Percentiles rank a stretch among this genome's conserved stretches.
Conservation (phyloP, 306 rosid genomes). For the Parietaria judaica region DNA sequence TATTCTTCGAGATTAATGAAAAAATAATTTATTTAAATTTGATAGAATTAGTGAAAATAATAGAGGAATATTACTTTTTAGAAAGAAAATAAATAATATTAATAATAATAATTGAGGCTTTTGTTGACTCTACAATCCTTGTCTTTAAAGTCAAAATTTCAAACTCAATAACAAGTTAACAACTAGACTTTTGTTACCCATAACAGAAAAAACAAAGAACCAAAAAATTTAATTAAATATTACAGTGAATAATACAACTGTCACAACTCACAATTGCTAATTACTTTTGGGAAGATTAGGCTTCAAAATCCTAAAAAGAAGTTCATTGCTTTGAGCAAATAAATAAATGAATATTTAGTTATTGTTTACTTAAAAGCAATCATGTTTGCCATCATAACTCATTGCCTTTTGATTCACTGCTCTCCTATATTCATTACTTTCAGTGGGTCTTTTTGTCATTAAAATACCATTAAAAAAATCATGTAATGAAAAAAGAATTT, state of each 20-base stretch:
- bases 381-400: constrained; percentile 10
- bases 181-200: no score
- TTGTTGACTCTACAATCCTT: no score
- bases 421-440: background rate
- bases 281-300: background rate
- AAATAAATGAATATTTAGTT: background rate
- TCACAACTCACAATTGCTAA: background rate
- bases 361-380: constrained; percentile 11
- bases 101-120: no score
- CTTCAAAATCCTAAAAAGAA: background rate
- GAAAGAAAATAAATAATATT: no score
- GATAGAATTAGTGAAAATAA: no score
- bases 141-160: no score
- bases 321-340: background rate
- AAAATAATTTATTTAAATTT: no score
- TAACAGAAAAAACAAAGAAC: no score
- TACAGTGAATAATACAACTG: background rate
- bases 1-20: no score
- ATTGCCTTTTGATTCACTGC: background rate
- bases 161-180: no score
- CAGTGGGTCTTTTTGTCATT: constrained; percentile 10
- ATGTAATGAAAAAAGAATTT: background rate
- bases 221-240: background rate
- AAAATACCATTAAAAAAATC: background rate
- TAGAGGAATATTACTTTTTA: no score